Evolutionary conservation across 441 rosid species (phyloP), one percentile per base, ranked within the genome.

Genomic region (Viola pubescens): DNA sequence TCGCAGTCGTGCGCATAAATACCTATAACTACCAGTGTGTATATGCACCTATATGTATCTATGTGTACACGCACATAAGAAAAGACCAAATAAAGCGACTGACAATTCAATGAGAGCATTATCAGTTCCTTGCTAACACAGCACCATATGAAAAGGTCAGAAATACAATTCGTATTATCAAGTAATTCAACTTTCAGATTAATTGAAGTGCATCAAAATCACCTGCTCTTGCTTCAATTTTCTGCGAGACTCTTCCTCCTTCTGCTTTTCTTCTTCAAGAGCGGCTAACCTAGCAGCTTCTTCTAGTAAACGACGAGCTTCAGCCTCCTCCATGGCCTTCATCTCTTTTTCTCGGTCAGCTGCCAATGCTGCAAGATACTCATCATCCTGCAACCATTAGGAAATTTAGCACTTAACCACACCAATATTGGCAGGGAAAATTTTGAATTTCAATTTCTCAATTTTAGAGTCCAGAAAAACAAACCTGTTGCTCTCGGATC

Each of bases 401-500:
- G 46, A 26, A 63, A 58, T 61, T 56, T 59, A 46, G 42, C 48
- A 63, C 47, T 5, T 55, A 13, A 53, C 59, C 12, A 58, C 39
- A 53, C 52, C 42, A 40, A 10, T 58, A 16, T 52, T 13, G 58
- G 43, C 5, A 38, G 45, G n/a, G 41, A 61, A 56, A 63, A 43
- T 9, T 39, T 38, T 38, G 34, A 61, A 62, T 13, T 40, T 37
- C 39, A 50, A 7, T 11, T 46, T 51, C 54, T 48, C 46, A 40
- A 48, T 48, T 3, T 4, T 38, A 2, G 34, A 26, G 52, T 26
- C 5, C 26, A 48, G 56, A 54, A 60, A 70, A 55, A 37, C 61
- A 71, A 68, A 94, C 99, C 96, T 94, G 99, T 56, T 94, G 97
- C 75, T 94, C 99, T 38, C 97, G 82, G 60, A 94, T 87, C 77